Evolutionary conservation across 257 asterid species (phyloP), one percentile per base, ranked within the genome.

Genomic region (Haberlea rhodopensis): DNA sequence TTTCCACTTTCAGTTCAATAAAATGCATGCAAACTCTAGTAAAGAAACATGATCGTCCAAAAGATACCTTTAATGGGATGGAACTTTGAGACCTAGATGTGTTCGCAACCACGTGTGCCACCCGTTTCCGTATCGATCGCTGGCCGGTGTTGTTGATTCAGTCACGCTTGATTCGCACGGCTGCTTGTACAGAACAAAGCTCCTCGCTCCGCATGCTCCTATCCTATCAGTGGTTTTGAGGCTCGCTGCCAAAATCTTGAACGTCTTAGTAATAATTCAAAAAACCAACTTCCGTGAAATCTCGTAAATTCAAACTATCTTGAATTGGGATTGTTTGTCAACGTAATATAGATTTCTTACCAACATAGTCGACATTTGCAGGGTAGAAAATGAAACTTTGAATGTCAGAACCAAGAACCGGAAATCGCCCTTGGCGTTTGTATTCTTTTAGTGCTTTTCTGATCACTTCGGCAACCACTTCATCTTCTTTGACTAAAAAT

Each of bases 91-190:
- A 65, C 28, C 69, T 29, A 80, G 69, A 18, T 84, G 79, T 46
- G 78, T 88, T 27, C 79, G 84, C 25, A 88, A 54, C 94, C 96
- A 85, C 15, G 79, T 76, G 65, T 73, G 75, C 91, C 81, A 81
- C 26, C 69, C 16, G 1, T 62, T 66, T 24, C 71, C 74, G 75
- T 77, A 77, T 6, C 34, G 31, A 37, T 53, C 53, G 45, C 22
- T 52, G 3, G 31, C 32, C 24, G 75, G 72, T 19, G 72, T 8
- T 53, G 76, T 71, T n/a, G 70, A 65, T 60, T 82, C 81, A 2
- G 65, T 65, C 80, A 66, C 64, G 45, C 23, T 29, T 23, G 71
- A 71, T 20, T 34, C 57, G 13, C 43, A 66, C 51, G 71, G 75
- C 59, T 68, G 81, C 85, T 83, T 81, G 79, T 86, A 75, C 0